Evolutionary conservation across 2,329 filamentous ascomycete genomes (phyloP).

Genomic region (Tetracladium maxilliforme): DNA sequence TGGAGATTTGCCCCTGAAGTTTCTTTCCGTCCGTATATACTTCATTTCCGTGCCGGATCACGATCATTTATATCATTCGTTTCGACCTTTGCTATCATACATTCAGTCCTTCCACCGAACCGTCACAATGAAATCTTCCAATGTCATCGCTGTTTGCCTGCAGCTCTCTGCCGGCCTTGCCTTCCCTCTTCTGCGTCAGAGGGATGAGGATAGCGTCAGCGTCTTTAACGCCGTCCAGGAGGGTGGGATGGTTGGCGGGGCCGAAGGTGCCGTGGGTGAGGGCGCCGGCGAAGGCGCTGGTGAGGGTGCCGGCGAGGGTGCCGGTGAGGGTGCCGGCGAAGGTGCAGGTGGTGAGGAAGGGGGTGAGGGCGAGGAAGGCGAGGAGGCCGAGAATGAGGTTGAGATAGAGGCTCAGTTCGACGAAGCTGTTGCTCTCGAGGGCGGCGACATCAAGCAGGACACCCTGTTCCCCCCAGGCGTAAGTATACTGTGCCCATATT

Average conservation of each 20-base stretch:
- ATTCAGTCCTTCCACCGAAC: no score
- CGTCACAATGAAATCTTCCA: no score
- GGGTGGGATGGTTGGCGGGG: no score
- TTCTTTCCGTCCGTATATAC: no score
- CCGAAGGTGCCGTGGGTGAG: slow-evolving; percentile 1
- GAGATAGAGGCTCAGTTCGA: slow-evolving; percentile 16
- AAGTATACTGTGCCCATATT: slow-evolving; percentile 4
- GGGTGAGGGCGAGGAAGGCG: slow-evolving; percentile 6
- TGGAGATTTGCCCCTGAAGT: no score
- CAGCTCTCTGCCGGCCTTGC: no score
- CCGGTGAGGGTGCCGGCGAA: background rate
- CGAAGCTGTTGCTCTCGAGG: slow-evolving; percentile 12
- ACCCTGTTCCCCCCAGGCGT: slow-evolving; percentile 17
- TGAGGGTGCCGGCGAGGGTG: background rate
- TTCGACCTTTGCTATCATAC: no score
- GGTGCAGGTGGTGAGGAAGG: slow-evolving; percentile 10
- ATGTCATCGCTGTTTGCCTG: no score
- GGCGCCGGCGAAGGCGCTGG: background rate
- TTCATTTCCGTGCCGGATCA: no score
- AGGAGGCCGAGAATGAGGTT: slow-evolving; percentile 13
- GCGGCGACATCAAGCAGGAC: slow-evolving; percentile 17
- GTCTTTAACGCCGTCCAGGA: slow-evolving; percentile 1
- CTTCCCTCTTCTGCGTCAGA: no score
- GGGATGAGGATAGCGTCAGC: slow-evolving; percentile 1
- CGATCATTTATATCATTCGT: no score